Evolutionary conservation across 2,329 filamentous ascomycete species (phyloP).

Genomic region (Apiospora pterosperma): DNA sequence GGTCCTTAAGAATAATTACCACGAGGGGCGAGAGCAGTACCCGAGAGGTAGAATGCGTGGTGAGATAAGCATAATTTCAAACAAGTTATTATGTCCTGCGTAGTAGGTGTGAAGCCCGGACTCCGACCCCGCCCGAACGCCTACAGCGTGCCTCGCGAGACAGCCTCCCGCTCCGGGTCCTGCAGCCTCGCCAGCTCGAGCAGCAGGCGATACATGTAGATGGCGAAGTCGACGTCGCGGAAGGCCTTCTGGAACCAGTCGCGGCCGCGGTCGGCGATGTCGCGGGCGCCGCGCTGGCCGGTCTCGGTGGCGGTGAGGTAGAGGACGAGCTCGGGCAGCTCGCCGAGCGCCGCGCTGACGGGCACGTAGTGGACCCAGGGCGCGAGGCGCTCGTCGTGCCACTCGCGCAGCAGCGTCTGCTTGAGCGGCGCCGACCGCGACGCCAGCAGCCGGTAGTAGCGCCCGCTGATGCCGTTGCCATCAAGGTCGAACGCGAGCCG

Average conservation of each 20-base stretch:
- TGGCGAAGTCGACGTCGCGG: slow-evolving; percentile 54
- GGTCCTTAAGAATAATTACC: no score
- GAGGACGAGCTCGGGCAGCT: slow-evolving; percentile 48
- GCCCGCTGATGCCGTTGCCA: slow-evolving; percentile 53
- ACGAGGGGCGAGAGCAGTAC: background rate
- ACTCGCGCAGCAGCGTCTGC: slow-evolving; percentile 50
- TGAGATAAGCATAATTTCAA: background rate
- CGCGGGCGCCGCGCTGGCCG: slow-evolving; percentile 44
- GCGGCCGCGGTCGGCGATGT: slow-evolving; percentile 51
- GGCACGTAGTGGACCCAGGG: slow-evolving; percentile 58
- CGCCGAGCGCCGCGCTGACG: slow-evolving; percentile 44
- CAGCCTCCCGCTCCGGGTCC: slow-evolving; percentile 22
- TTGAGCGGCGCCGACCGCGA: slow-evolving; percentile 47
- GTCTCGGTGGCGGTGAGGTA: slow-evolving; percentile 41
- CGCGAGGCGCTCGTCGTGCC: slow-evolving; percentile 54
- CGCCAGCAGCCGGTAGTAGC: slow-evolving; percentile 48
- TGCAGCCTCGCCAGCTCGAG: slow-evolving; percentile 49
- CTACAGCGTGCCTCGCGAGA: background rate
- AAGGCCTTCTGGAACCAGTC: slow-evolving; percentile 53
- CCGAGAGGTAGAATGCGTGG: background rate
- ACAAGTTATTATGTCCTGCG: background rate
- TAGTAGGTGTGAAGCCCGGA: background rate
- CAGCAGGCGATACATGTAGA: slow-evolving; percentile 59
- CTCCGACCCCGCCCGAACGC: background rate
- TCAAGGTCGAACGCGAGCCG: slow-evolving; percentile 50